Conservation (phyloP, 2,329 filamentous ascomycete genomes). For the Alternaria longipes region DNA sequence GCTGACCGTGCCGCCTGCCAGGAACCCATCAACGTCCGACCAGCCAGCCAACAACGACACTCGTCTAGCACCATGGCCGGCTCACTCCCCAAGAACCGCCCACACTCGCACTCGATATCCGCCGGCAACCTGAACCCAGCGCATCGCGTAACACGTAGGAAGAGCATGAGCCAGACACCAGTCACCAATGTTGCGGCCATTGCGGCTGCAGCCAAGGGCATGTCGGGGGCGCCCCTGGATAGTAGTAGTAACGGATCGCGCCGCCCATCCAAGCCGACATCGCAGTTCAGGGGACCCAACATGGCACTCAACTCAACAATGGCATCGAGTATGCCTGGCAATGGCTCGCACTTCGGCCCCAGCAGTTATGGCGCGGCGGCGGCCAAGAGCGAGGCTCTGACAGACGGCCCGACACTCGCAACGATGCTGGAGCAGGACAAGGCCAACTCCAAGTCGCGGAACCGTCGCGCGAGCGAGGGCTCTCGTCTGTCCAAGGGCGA, state of each 20-base stretch:
- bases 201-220: constrained; percentile 73
- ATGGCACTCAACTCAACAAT: constrained; percentile 68
- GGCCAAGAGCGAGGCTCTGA: constrained; percentile 66
- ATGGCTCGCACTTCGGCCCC: constrained; percentile 51
- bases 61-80: constrained; percentile 61
- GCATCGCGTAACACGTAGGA: constrained; percentile 89
- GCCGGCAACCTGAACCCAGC: constrained; percentile 78
- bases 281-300: constrained; percentile 58
- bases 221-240: constrained; percentile 67
- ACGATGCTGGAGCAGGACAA: constrained; percentile 56
- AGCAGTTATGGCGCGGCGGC: constrained; percentile 46
- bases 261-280: constrained; percentile 69
- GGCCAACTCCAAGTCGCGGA: constrained; percentile 62
- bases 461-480: constrained; percentile 81
- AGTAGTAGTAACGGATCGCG: constrained; percentile 61
- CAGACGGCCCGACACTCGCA: constrained; percentile 71
- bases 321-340: constrained; percentile 73
- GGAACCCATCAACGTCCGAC: constrained; percentile 55
- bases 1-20: constrained; percentile 43
- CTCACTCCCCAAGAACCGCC: constrained; percentile 73
- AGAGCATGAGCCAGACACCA: constrained; percentile 85
- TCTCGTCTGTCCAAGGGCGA: constrained; percentile 83
- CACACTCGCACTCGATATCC: constrained; percentile 83
- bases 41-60: constrained; percentile 56
- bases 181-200: constrained; percentile 77